Evolutionary conservation across 2,329 filamentous ascomycete genomes (phyloP).

Genomic region (Dryadomyces sulphureus): DNA sequence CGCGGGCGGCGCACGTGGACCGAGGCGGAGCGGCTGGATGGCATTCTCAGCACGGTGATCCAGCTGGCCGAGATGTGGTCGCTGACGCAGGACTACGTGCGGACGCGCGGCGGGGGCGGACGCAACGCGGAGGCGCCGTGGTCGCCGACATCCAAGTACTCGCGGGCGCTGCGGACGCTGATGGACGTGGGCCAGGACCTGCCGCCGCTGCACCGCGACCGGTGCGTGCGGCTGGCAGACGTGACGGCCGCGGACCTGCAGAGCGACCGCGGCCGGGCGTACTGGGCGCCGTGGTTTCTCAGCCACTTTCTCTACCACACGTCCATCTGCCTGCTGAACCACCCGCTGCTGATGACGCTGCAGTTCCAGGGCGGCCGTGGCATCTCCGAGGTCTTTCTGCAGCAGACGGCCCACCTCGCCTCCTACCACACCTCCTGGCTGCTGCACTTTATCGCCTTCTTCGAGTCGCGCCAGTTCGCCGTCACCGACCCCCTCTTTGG

Average conservation of each 20-base stretch:
- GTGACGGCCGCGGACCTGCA: slow-evolving; percentile 1
- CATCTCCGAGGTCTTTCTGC: slow-evolving; percentile 4
- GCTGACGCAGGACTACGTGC: slow-evolving; percentile 2
- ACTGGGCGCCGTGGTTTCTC: slow-evolving; percentile 5
- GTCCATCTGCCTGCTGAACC: slow-evolving; percentile 4
- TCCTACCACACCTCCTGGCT: slow-evolving; percentile 4
- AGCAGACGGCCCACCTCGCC: slow-evolving; percentile 3
- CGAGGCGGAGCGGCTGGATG: neutral
- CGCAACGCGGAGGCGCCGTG: neutral
- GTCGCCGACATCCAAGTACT: slow-evolving; percentile 1
- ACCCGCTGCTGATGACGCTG: slow-evolving; percentile 6
- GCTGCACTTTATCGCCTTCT: slow-evolving; percentile 5
- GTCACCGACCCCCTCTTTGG: slow-evolving; percentile 1
- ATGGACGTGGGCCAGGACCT: slow-evolving; percentile 3
- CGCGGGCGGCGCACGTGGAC: neutral
- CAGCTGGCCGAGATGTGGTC: slow-evolving; percentile 5
- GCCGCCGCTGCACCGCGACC: slow-evolving; percentile 5
- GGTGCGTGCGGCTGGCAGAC: slow-evolving; percentile 1
- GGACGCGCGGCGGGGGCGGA: neutral
- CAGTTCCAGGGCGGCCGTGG: slow-evolving; percentile 4
- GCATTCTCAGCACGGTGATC: slow-evolving; percentile 3
- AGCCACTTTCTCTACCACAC: slow-evolving; percentile 4
- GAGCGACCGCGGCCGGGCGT: neutral
- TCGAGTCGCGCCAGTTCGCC: neutral
- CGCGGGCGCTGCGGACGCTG: neutral